Percentiles rank a stretch among this genome's conserved stretches.
phyloP scores from a whole-genome alignment of 768 basidiomycete genomes.

The Phaffia tasmanica region DNA sequence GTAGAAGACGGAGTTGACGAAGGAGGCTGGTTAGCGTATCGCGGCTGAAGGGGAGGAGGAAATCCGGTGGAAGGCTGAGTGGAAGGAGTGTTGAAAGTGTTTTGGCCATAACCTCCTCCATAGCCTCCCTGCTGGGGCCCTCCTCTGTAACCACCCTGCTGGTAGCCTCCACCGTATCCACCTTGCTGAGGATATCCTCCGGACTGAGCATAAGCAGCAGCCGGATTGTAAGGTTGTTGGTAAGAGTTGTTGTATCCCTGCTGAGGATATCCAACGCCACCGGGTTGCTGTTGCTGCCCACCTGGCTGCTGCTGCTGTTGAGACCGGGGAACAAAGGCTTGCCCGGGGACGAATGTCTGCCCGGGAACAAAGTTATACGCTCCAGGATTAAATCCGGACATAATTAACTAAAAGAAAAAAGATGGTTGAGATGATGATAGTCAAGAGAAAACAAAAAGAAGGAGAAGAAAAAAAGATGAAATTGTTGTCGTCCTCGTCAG shows the following conservation, averaged over 20 bases:
- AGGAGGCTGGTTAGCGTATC: slow-evolving; percentile 14
- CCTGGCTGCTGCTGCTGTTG: slow-evolving; percentile 34
- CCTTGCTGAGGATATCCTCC: slow-evolving; percentile 8
- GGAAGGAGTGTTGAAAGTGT: slow-evolving; percentile 27
- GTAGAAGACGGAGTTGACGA: slow-evolving; percentile 2
- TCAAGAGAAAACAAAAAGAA: too few species aligned
- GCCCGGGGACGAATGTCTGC: neutral
- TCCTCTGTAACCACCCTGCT: slow-evolving; percentile 26
- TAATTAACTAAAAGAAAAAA: too few species aligned
- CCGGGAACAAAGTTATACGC: too few species aligned
- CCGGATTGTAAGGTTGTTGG: slow-evolving; percentile 10
- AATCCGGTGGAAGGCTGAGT: slow-evolving; percentile 28
- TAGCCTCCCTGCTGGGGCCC: slow-evolving; percentile 31
- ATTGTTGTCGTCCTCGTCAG: too few species aligned
- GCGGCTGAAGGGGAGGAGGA: slow-evolving; percentile 22
- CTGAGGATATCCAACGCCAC: slow-evolving; percentile 19
- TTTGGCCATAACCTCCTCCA: slow-evolving; percentile 19
- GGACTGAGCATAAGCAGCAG: slow-evolving; percentile 24
- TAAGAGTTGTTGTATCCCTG: slow-evolving; percentile 3
- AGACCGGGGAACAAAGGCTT: neutral
- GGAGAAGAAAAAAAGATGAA: too few species aligned
- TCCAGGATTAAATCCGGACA: too few species aligned
- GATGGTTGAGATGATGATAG: too few species aligned
- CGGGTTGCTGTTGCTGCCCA: slow-evolving; percentile 31
- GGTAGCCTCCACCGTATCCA: slow-evolving; percentile 26